Base-by-base conservation (phyloP, 1,284 basidiomycete genomes). In the Flammula alnicola region DNA sequence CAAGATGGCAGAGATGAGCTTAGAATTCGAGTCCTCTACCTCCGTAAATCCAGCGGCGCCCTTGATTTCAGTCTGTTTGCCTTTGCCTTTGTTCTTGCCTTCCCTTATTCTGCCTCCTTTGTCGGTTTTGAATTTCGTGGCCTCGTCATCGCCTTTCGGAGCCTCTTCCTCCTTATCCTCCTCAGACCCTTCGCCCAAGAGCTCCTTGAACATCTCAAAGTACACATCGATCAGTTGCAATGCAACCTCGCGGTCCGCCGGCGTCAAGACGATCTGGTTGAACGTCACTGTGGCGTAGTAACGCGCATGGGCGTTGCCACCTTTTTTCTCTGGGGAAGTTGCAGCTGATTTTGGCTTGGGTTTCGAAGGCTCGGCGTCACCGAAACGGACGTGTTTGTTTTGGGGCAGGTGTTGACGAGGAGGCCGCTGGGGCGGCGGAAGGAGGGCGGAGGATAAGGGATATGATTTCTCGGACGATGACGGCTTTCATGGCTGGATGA, bases 261-360 rank as follows among this genome's bases (percentile, higher is more conserved):
- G 77, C 1, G 86, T 83, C 27, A 98, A 78, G 42, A 94, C 85
- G 54, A 96, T 88, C 71, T 98, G 96, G 69, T 98, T 98, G 59
- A 98, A 83, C 1, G 95, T 97, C 60, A 98, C 93, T 12, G 91
- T 78, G 20, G 93, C 86, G 65, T 98, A 98, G 71, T 98, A 99
- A 52, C 88, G 81, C 0, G 85, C 87, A 65, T 95, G 93, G 5
- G 74, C 70, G 47, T 81, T 81, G 14, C 74, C 72, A 5, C 69
- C 62, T 54, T 69, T 66, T 55, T 71, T 71, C 45, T 69, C 70
- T 3, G 52, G n/a, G 4, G 52, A 58, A 20, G 60, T 55, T 6
- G 62, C 48, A 26, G 67, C 65, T 30, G 61, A 42, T 49, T 72
- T 71, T 2, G 63, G 43, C 32, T 67, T 64, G 5, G 62, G 25